Base-by-base conservation (phyloP, 805 yeast species). In the Peterozyma xylosa region DNA sequence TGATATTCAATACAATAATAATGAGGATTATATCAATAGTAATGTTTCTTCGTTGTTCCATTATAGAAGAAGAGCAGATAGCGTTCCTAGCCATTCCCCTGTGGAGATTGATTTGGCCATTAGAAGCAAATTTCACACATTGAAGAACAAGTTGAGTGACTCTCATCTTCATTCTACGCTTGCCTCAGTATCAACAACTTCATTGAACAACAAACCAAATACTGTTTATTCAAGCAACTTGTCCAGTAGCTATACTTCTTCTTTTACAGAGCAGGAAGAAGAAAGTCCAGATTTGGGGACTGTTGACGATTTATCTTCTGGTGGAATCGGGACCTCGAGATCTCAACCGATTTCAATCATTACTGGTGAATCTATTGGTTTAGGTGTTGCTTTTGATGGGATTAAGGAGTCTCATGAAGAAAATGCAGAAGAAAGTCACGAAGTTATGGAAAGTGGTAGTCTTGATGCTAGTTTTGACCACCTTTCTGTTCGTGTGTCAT, bases 21-120 rank as follows among this genome's bases (percentile, higher is more conserved):
- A 21, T 21, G 27, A 21, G 4, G 27, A 21, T 21, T 5, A 21
- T 7, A 21, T 42, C 14, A 35, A 27, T 32, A 33, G 29, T 27
- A 29, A 42, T 14, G 44, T 37, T n/a, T 27, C 42, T 3, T 30
- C 30, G 29, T 45, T 45, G 11, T 41, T 40, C 30, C 27, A 21
- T 21, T 42, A 40, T 21, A 35, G 47, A 15, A 39, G 43, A 33
- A 32, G 47, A 33, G 41, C 39, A 14, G 17, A 33, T 11, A 40
- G 43, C 33, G 16, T 16, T 17, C 42, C 37, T 52, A 49, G 33
- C 7, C 27, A 21, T 15, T 17, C 42, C 2, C 39, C 41, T 16
- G 34, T 35, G 5, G 48, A 46, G 11, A 33, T 37, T 14, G 47
- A 42, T 35, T 27, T 17, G 13, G 10, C 39, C 15, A 39, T 45